These are phyloP conservation scores for Cladorrhinum sp. DNA, from an alignment of 2,329 filamentous ascomycete genomes.

Conservation along the genomic window DNA sequence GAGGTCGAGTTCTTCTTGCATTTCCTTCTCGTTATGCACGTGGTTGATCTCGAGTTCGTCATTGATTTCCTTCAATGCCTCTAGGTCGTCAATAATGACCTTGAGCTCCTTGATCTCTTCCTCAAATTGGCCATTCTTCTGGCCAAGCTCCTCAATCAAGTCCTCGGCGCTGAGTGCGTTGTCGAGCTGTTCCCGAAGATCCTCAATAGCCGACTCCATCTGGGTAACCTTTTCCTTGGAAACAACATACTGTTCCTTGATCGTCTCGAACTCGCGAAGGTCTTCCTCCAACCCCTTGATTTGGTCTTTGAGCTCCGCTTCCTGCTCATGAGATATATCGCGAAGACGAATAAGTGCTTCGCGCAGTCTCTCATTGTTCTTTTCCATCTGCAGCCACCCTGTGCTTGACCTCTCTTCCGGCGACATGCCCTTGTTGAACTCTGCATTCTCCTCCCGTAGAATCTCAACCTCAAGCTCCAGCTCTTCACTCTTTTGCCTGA, in stretches of 20 bases:
- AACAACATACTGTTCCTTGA: constrained; percentile 68
- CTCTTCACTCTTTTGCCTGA: constrained; percentile 77
- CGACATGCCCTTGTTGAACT: constrained; percentile 79
- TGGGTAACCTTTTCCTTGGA: constrained; percentile 71
- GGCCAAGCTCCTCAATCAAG: constrained; percentile 88
- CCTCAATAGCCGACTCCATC: constrained; percentile 72
- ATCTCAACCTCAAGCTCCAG: constrained; percentile 85
- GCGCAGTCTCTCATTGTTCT: constrained; percentile 80
- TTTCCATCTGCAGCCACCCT: constrained; percentile 88
- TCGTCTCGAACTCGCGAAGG: constrained; percentile 61
- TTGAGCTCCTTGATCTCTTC: constrained; percentile 82
- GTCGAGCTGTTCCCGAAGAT: constrained; percentile 87
- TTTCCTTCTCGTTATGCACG: constrained; percentile 86
- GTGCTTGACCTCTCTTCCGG: constrained; percentile 83
- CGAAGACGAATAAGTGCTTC: constrained; percentile 81
- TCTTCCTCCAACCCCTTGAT: constrained; percentile 73
- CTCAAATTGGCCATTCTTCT: constrained; percentile 78
- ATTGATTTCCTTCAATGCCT: constrained; percentile 85
- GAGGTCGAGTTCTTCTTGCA: constrained; percentile 90
- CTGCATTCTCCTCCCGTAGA: constrained; percentile 79
- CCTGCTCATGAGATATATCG: constrained; percentile 82
- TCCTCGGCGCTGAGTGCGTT: constrained; percentile 84
- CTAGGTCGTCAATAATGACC: constrained; percentile 79
- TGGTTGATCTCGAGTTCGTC: constrained; percentile 94
- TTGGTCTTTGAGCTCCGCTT: constrained; percentile 73